These are phyloP conservation scores for Candida taoyuanica DNA, from an alignment of 805 yeast genomes.

Conservation along the genomic window DNA sequence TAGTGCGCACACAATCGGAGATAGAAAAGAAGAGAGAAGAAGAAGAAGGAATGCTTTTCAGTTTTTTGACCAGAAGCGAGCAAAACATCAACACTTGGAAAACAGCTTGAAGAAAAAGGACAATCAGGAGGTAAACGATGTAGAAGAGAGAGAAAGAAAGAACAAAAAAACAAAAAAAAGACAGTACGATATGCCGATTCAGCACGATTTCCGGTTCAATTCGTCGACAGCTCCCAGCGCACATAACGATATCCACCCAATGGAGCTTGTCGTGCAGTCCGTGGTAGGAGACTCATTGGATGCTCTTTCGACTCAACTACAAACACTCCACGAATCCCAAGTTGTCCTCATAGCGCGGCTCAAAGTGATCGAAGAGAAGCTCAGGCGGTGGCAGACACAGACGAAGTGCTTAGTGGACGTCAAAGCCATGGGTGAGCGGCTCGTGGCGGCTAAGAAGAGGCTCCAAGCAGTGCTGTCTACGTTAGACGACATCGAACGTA, in stretches of 20 bases:
- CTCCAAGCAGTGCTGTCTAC: constrained; percentile 24
- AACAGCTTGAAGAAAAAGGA: too few relatives aligned
- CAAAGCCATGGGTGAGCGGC: constrained; percentile 21
- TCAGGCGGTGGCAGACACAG: constrained; percentile 28
- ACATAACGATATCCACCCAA: constrained; percentile 44
- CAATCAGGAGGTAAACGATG: too few relatives aligned
- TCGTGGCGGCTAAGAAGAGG: constrained; percentile 23
- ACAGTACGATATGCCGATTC: constrained; percentile 13
- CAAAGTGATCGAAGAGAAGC: constrained; percentile 35
- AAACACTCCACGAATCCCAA: constrained; percentile 53
- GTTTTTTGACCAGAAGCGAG: too few relatives aligned
- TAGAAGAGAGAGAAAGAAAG: too few relatives aligned
- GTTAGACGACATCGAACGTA: constrained; percentile 33
- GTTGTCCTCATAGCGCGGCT: constrained; percentile 46
- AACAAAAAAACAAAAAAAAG: too few relatives aligned
- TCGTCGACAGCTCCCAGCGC: constrained; percentile 1
- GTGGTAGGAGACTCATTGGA: constrained; percentile 52
- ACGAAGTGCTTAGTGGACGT: constrained; percentile 16
- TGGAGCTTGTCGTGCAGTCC: constrained; percentile 55
- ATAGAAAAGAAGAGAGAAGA: too few relatives aligned
- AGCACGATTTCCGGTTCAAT: constrained; percentile 19
- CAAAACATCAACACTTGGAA: neutral
- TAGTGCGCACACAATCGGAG: too few relatives aligned
- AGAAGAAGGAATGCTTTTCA: too few relatives aligned
- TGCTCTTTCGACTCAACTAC: constrained; percentile 43